A percentile compares a stretch with the other conserved stretches of the same genome.
These are phyloP conservation scores for Fusarium sp. DNA, from an alignment of 2,329 filamentous ascomycete genomes.

Conservation along the genomic window DNA sequence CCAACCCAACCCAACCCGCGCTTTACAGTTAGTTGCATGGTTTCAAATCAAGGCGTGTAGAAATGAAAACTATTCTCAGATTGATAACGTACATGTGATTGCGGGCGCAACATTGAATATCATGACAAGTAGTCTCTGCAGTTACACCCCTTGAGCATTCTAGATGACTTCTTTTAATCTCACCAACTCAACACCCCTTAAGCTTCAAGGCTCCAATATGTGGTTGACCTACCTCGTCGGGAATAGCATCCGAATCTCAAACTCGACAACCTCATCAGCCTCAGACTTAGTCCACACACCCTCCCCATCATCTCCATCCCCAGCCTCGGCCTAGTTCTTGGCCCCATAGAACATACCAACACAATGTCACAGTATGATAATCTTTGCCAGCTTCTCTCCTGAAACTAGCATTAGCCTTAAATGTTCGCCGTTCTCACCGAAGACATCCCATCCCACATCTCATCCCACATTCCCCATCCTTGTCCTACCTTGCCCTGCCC, in stretches of 20 bases:
- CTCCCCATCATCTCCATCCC: constrained; percentile 7
- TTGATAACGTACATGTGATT: constrained; percentile 18
- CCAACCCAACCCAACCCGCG: background rate
- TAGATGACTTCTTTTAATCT: constrained; percentile 5
- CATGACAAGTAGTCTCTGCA: constrained; percentile 14
- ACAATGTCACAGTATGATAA: background rate
- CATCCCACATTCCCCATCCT: constrained; percentile 10
- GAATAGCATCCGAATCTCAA: constrained; percentile 28
- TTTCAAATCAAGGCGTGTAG: constrained; percentile 13
- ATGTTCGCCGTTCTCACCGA: constrained; percentile 16
- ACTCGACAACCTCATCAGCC: constrained; percentile 19
- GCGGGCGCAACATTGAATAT: constrained; percentile 10
- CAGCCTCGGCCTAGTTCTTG: constrained; percentile 12
- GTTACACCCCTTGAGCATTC: constrained; percentile 21
- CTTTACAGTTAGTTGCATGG: background rate
- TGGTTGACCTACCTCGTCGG: constrained; percentile 27
- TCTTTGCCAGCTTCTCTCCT: constrained; percentile 9
- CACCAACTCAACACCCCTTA: constrained; percentile 1
- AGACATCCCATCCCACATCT: background rate
- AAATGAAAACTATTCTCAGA: constrained; percentile 14
- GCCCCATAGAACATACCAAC: background rate
- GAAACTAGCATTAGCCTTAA: constrained; percentile 29
- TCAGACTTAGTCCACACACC: constrained; percentile 13
- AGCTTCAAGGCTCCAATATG: background rate
- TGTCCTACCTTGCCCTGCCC: background rate